Evolutionary conservation across 75 land plant genomes (phyloP), one percentile per base, ranked within the genome.

Genomic region (Ceratopteris richardii): DNA sequence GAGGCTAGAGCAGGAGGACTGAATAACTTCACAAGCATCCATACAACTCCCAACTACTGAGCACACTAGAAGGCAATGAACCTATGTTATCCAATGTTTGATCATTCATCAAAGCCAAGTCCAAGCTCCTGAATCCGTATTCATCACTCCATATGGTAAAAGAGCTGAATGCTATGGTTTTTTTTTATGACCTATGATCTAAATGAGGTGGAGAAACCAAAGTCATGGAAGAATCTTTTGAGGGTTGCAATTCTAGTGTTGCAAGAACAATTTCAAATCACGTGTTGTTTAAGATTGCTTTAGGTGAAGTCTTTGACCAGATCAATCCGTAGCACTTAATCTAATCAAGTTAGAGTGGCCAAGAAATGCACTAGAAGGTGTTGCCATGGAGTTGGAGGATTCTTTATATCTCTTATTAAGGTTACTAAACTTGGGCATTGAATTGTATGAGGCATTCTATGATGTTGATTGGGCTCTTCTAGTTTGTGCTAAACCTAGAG

Each of bases 401-500:
- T 93, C 98, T 20, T 75, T 93, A 58, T 93, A 70, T 68, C 98
- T 96, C 44, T 78, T 93, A 62, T 51, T 93, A 71, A 73, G 98
- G 60, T 87, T 89, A 56, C 96, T 93, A 17, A 85, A 75, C 61
- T 82, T 93, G 25, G 87, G 98, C 4, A 79, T 79, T 12, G 77
- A 85, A 58, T 79, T 96, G 6, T 80, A 81, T 66, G 98, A 93
- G 31, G 83, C 89, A 1, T 93, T 93, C 33, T 75, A 74, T 31
- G 98, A 89, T 70, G 86, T 61, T 14, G 96, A 85, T 52, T 93
- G 98, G 98, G 98, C 98, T 51, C 83, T 93, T 60, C 78, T 93
- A 39, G 86, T 93, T 58, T 96, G 98, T 43, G 98, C 98, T 46
- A 93, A 86, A 75, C 98, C 98, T n/a, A 81, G 98, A 27, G 98